Evolutionary conservation across 1,139 yeast species (phyloP).

Genomic region (Blastobotrys persicus): DNA sequence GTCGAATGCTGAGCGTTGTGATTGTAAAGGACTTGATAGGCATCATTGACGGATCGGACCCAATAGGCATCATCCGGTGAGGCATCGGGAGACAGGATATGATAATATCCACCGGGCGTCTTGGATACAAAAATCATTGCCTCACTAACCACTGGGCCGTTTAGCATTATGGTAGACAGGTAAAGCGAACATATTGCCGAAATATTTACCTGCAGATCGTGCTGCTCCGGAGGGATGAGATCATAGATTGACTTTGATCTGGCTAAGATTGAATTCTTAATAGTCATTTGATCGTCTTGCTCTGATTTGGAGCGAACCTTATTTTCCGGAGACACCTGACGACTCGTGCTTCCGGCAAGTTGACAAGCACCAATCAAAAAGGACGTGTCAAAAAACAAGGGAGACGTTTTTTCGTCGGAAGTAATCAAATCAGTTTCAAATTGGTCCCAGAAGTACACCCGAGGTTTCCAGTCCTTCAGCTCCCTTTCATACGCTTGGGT

Average conservation of each 20-base stretch:
- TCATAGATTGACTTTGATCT: neutral
- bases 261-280: neutral
- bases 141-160: constrained; percentile 2
- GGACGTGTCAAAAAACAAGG: constrained; percentile 12
- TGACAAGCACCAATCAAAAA: constrained; percentile 4
- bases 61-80: neutral
- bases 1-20: constrained; percentile 6
- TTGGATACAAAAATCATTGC: constrained; percentile 8
- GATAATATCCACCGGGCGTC: neutral
- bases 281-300: neutral
- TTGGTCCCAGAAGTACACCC: constrained; percentile 22
- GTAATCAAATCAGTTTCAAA: constrained; percentile 22
- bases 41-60: constrained; percentile 5
- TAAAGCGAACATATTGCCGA: constrained; percentile 7
- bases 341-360: constrained; percentile 5
- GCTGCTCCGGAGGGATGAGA: constrained; percentile 5
- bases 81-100: neutral
- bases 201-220: constrained; percentile 2
- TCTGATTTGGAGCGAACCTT: neutral
- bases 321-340: constrained; percentile 9
- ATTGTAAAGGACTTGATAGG: constrained; percentile 7
- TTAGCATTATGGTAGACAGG: constrained; percentile 6
- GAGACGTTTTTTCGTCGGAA: constrained; percentile 2
- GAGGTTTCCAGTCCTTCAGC: constrained; percentile 22
- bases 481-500: constrained; percentile 20